A percentile compares a stretch with the other conserved stretches of the same genome.
These are phyloP conservation scores for Tetraselmis striata DNA, from an alignment of 139 green algal genomes.

Conservation along the genomic window DNA sequence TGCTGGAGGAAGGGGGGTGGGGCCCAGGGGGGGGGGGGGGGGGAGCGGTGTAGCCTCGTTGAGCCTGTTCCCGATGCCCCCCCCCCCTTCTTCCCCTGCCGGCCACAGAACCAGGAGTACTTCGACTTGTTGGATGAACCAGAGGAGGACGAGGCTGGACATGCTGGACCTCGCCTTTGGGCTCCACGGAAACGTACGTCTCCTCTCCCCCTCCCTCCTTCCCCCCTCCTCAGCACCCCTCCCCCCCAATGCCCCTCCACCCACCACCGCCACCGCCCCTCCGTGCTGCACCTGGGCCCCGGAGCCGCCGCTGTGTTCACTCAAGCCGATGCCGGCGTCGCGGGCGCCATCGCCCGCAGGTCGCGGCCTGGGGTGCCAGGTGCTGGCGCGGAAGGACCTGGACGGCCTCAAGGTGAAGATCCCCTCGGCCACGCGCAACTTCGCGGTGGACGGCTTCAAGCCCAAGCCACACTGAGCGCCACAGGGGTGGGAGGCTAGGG, in stretches of 20 bases:
- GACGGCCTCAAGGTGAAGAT: constrained; percentile 87
- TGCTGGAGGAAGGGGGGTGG: too few species aligned
- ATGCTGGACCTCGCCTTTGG: constrained; percentile 99
- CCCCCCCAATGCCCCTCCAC: background rate
- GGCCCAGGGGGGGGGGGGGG: too few species aligned
- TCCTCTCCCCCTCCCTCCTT: background rate
- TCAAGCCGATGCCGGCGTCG: too few species aligned
- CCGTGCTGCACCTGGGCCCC: background rate
- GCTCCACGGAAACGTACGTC: constrained; percentile 84
- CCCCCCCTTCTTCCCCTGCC: background rate
- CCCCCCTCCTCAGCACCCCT: background rate
- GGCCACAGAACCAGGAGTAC: constrained; percentile 66
- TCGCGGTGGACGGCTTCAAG: constrained; percentile 77
- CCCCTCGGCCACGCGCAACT: constrained; percentile 90
- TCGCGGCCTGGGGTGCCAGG: constrained; percentile 93
- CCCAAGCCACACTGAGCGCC: constrained; percentile 85
- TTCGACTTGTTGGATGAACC: constrained; percentile 86
- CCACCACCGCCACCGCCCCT: background rate
- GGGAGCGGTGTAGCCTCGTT: too few species aligned
- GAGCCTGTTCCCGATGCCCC: background rate
- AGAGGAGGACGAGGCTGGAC: constrained; percentile 96
- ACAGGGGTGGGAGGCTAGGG: too few species aligned
- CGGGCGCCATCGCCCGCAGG: constrained; percentile 37
- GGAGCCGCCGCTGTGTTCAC: background rate
- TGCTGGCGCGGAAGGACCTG: constrained; percentile 80